Evolutionary conservation across 1,284 basidiomycete genomes (phyloP), one percentile per base, ranked within the genome.

Genomic region (Trametes hirsuta): DNA sequence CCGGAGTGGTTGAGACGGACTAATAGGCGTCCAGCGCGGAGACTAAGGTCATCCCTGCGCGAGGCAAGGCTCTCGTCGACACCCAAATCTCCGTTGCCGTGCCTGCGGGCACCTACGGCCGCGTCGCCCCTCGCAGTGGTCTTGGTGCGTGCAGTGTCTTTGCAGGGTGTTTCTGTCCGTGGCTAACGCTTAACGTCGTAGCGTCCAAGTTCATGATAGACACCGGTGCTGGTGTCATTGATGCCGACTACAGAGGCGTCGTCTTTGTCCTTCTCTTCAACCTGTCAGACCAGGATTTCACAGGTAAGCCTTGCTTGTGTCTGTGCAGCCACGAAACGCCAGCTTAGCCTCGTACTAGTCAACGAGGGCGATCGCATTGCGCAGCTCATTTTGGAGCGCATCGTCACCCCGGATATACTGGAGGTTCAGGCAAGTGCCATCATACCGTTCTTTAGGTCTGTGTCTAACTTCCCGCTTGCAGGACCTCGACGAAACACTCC

Each of bases 141-240:
- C 85, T 98, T 15, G 96, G 95, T 97, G 18, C 21, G 61, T 54
- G 12, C 2, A 6, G 0, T 25, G 6, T 8, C 11, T 30, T 41
- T 3, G 8, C 18, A n/a, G 5, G 2, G 65, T 51, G 86, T 74
- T 18, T 34, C 2, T 14, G 18, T 24, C 2, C 21, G 9, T 50
- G 45, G 36, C 45, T 50, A 25, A 37, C 24, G 49, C 35, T 12
- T 39, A 34, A 35, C 37, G 12, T 39, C 54, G 15, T 68, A 96
- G 96, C 97, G 4, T 91, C 91, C 25, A 99, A 99, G 75, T 95
- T 94, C 76, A 94, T 95, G 83, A 98, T 99, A 63, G 93, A 97
- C 73, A 96, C 94, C 0, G 97, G 97, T 1, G 97, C 97, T 5
- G 97, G 97, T 37, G 97, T 99, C 18, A 87, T 99, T 59, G 97